Base-by-base conservation (phyloP, 208 protist species). In the Vickermania ingenoplastis region DNA sequence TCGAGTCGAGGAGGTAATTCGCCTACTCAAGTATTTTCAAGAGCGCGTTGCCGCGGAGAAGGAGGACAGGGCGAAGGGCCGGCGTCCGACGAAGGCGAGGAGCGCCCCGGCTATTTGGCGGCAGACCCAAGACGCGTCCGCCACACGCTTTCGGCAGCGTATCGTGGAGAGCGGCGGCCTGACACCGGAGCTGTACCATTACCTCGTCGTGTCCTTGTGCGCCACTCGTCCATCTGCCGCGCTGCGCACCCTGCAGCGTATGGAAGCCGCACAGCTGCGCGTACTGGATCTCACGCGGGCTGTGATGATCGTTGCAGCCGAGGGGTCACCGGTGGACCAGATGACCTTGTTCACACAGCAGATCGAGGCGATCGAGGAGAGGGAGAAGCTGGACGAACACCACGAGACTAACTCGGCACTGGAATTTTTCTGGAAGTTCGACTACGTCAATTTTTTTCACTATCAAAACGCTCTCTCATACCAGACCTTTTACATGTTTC, bases 141-240 rank as follows among this genome's bases (percentile, higher is more conserved):
- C 79, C 2, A 29, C 59, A 24, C 69, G 66, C 5, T 92, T 85
- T 75, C 76, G 88, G 21, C 53, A 65, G 1, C 25, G 61, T 17
- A 41, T 94, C 26, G 69, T 86, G 23, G 64, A 79, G 17, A 62
- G 49, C 21, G 81, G 81, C 27, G 82, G 83, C 3, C 63, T 91
- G 1, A 86, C 88, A 29, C 63, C 88, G 0, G 84, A 95, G 78
- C 63, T 95, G 62, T 95, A 95, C 58, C 88, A 95, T 65, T 95
- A 95, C 67, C 57, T 95, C 5, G 77, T 95, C 57, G 69, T 73
- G 3, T 72, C 88, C 1, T 60, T 95, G 21, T 65, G 71, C 17
- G 41, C 45, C 13, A 61, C 74, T 1, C 77, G 88, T 52, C 88
- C 88, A 1, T 76, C 79, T 1, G 70, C 78, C 22, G 88, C 83